phyloP scores from a whole-genome alignment of 768 basidiomycete species.

The Thelephora aurantiotincta region DNA sequence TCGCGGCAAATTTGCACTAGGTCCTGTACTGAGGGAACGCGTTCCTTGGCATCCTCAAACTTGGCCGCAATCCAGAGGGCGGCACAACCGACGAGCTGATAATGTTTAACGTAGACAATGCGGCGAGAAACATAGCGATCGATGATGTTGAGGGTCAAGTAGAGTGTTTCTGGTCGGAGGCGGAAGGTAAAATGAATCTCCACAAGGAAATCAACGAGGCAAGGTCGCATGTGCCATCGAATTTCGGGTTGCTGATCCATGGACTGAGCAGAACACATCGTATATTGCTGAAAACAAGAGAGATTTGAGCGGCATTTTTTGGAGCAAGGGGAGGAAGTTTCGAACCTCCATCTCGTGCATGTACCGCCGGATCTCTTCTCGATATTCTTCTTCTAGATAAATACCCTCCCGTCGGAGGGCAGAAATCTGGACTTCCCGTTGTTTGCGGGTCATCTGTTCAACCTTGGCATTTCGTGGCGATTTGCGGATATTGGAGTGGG shows the following conservation, averaged over 20 bases:
- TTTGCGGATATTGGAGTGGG: constrained; percentile 38
- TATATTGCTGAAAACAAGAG: constrained; percentile 41
- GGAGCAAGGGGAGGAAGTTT: constrained; percentile 6
- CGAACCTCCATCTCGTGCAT: constrained; percentile 99
- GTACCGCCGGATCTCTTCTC: constrained; percentile 82
- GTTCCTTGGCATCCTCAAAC: constrained; percentile 98
- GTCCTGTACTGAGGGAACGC: constrained; percentile 90
- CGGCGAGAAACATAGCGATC: constrained; percentile 98
- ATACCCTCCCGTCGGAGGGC: constrained; percentile 61
- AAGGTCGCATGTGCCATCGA: constrained; percentile 98
- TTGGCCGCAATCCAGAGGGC: constrained; percentile 99
- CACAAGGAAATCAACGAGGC: constrained; percentile 96
- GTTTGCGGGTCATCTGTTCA: constrained; percentile 46
- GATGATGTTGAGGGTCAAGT: constrained; percentile 96
- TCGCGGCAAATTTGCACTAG: constrained; percentile 91
- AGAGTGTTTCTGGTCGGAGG: constrained; percentile 94
- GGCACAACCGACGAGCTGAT: constrained; percentile 96
- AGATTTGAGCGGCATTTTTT: constrained; percentile 1
- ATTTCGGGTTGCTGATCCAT: constrained; percentile 99
- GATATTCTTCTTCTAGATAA: constrained; percentile 89
- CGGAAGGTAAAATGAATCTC: constrained; percentile 98
- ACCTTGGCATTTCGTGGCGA: constrained; percentile 56
- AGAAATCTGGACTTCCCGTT: constrained; percentile 53
- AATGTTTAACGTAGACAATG: constrained; percentile 97
- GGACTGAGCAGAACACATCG: constrained; percentile 83